Evolutionary conservation across 208 protist genomes (phyloP), one percentile per base, ranked within the genome.

Genomic region (Herpetomonas samuelpessoai): DNA sequence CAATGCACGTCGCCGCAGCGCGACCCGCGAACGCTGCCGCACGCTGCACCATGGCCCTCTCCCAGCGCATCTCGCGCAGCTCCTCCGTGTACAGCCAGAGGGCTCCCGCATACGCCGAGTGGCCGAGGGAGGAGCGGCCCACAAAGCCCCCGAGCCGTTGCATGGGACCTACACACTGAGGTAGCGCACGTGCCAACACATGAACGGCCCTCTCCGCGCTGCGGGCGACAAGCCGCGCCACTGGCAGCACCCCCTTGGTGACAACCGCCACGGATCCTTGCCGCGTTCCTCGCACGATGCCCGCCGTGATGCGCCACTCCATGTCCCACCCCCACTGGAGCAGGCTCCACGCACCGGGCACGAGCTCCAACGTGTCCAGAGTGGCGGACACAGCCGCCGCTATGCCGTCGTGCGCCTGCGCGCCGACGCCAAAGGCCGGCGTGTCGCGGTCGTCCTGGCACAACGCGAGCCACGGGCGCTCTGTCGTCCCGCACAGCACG

Each of bases 331-430:
- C 72, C 74, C 72, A 86, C 0, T 48, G 44, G 48, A 65, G 56
- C 12, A 75, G 66, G 19, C 30, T 49, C 73, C 78, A 86, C 54
- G 90, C 61, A 47, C 83, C 86, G 0, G 86, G 83, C 25, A 93
- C 64, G 41, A 88, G 39, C 57, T 88, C 81, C n/a, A 85, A 22
- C 18, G 65, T 69, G 29, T 90, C 86, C 22, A 73, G 26, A 18
- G 50, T 26, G 12, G 61, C 60, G 2, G 65, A 63, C 12, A 71
- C 26, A 7, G 70, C 55, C 3, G 72, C 53, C n/a, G 28, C 52
- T n/a, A 67, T 39, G 10, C 48, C 57, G 31, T 58, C 49, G 3
- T 62, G 74, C 45, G 71, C 54, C 35, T 54, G 44, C 21, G 52
- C 67, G 9, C 82, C 86, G 19, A 76, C 30, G n/a, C 30, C n/a